Conservation (phyloP, 257 asterid species). For the Ophiorrhiza pumila region DNA sequence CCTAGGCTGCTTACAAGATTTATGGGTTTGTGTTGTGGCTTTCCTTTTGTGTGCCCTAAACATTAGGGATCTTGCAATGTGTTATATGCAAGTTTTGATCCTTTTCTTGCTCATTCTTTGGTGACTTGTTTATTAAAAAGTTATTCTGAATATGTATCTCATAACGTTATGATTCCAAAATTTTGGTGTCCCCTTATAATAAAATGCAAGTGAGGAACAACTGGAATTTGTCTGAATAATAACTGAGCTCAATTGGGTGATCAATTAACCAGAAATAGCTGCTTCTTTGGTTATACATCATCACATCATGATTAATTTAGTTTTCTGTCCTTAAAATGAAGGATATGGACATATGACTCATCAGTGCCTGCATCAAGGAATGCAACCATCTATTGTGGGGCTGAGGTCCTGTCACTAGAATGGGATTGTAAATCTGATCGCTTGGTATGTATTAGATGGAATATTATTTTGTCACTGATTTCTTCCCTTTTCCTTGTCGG, state of each 20-base stretch:
- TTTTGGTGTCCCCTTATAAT: neutral
- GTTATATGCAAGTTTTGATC: neutral
- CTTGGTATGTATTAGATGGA: constrained; percentile 50
- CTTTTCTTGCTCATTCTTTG: neutral
- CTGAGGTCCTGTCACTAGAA: constrained; percentile 94
- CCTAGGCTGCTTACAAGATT: neutral
- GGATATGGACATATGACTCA: constrained; percentile 95
- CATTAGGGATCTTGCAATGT: neutral
- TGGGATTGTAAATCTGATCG: constrained; percentile 99
- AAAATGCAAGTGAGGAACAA: neutral
- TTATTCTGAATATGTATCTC: neutral
- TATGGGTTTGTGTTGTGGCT: neutral
- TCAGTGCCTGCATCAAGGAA: constrained; percentile 79
- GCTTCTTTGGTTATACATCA: neutral
- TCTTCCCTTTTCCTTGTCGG: constrained; percentile 17
- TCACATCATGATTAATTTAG: neutral
- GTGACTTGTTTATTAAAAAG: neutral
- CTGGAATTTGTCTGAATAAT: neutral
- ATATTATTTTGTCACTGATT: neutral
- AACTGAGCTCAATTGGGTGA: neutral
- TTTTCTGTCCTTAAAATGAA: constrained; percentile 28
- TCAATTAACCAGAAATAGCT: neutral
- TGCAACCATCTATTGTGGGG: constrained; percentile 96
- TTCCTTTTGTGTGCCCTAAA: neutral
- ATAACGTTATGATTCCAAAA: neutral